phyloP scores from a whole-genome alignment of 2,329 filamentous ascomycete species.

The Penicillium frequentans region DNA sequence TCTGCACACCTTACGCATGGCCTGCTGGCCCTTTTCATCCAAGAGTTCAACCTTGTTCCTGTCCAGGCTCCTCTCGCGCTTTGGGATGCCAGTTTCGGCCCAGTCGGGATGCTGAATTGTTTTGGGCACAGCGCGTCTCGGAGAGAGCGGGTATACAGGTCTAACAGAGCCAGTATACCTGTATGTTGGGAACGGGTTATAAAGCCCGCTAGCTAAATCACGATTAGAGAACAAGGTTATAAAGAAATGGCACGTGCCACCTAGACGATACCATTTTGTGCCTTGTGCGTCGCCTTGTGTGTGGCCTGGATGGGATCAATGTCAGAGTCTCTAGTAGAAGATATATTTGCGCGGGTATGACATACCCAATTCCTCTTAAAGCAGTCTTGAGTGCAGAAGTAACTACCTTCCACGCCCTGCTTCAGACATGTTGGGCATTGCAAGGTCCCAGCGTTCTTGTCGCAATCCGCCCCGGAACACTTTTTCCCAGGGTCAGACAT shows the following conservation, averaged over 20 bases:
- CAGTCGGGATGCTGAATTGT: constrained; percentile 80
- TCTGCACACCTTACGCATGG: constrained; percentile 84
- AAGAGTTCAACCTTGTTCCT: constrained; percentile 76
- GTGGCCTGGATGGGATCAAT: constrained; percentile 7
- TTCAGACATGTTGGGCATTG: constrained; percentile 93
- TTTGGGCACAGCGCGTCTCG: constrained; percentile 67
- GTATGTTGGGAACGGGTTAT: constrained; percentile 84
- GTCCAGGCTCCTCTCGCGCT: constrained; percentile 58
- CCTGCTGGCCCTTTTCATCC: constrained; percentile 71
- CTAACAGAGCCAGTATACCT: constrained; percentile 74
- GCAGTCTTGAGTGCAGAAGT: constrained; percentile 90
- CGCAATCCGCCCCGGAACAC: constrained; percentile 75
- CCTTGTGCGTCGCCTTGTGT: constrained; percentile 57
- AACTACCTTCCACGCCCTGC: constrained; percentile 63
- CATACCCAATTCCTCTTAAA: constrained; percentile 95
- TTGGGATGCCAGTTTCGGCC: constrained; percentile 71
- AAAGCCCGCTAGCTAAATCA: constrained; percentile 76
- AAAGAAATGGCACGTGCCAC: neutral
- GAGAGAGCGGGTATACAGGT: constrained; percentile 78
- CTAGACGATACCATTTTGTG: constrained; percentile 68
- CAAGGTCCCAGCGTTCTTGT: constrained; percentile 75
- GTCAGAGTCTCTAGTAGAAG: neutral
- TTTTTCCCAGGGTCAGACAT: constrained; percentile 20
- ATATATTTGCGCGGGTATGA: constrained; percentile 7
- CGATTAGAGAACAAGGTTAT: constrained; percentile 44